Evolutionary conservation across 345 rosid genomes (phyloP).

Genomic region (Populus tremula): DNA sequence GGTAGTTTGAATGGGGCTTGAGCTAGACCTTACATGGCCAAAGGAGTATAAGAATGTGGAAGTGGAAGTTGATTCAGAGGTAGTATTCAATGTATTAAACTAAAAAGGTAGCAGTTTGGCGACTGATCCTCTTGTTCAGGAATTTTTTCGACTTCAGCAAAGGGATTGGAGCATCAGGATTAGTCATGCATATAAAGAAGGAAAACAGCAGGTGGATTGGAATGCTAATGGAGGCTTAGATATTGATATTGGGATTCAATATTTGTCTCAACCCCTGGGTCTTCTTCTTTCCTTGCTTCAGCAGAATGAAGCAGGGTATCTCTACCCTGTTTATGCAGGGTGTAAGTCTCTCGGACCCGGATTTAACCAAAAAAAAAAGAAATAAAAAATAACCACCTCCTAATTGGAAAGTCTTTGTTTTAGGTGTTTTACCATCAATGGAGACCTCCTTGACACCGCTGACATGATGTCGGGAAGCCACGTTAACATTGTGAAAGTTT

Average conservation of each 20-base stretch:
- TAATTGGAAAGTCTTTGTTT: background rate
- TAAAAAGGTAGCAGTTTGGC: background rate
- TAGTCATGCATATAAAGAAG: background rate
- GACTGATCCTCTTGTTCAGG: background rate
- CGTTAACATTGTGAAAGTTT: conserved; percentile 38
- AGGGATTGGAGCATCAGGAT: background rate
- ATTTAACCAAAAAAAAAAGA: background rate
- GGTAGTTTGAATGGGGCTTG: background rate
- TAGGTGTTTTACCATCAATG: conserved; percentile 40
- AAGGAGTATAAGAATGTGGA: background rate
- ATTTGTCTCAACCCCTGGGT: too few species aligned
- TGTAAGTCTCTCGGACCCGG: background rate
- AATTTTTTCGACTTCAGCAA: background rate
- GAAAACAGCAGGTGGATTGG: background rate
- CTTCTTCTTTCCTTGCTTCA: background rate
- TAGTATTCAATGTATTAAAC: background rate
- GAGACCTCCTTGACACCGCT: conserved; percentile 35
- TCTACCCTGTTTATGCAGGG: background rate
- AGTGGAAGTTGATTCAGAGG: background rate
- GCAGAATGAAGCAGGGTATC: background rate
- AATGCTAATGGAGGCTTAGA: background rate
- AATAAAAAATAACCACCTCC: background rate
- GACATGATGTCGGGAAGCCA: conserved; percentile 28
- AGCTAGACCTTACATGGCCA: background rate
- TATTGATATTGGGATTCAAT: too few species aligned